phyloP scores from a whole-genome alignment of 129 eudicot species.

The Centella asiatica region DNA sequence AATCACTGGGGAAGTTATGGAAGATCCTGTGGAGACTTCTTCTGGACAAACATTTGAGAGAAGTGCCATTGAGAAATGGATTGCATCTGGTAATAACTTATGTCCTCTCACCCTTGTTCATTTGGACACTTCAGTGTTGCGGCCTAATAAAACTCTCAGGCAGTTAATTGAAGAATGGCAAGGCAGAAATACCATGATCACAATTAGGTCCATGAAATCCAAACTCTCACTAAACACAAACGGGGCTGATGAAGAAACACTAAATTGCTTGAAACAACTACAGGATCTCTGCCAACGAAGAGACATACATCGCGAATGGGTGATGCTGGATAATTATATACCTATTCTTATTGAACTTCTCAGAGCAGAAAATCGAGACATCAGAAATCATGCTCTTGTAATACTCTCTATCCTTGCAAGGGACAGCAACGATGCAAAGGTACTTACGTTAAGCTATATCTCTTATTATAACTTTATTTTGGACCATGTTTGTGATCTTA shows the following conservation, averaged over 20 bases:
- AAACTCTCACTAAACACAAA: constrained; percentile 33
- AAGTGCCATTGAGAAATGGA: constrained; percentile 62
- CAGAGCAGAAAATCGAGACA: constrained; percentile 38
- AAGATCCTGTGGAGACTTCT: constrained; percentile 63
- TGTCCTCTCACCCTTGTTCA: constrained; percentile 47
- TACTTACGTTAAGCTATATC: constrained; percentile 12
- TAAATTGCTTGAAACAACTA: constrained; percentile 33
- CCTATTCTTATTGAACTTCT: constrained; percentile 52
- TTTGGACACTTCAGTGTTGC: constrained; percentile 28
- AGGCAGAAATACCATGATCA: constrained; percentile 61
- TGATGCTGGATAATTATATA: constrained; percentile 52
- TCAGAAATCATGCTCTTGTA: constrained; percentile 40
- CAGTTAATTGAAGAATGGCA: constrained; percentile 75
- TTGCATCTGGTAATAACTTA: constrained; percentile 34
- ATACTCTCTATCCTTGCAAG: constrained; percentile 41
- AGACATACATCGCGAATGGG: constrained; percentile 57
- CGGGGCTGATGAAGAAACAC: constrained; percentile 39
- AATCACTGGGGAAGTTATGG: constrained; percentile 54
- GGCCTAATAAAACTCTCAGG: constrained; percentile 64
- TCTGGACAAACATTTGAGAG: constrained; percentile 71
- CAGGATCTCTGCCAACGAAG: constrained; percentile 48
- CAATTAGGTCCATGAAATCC: constrained; percentile 37
- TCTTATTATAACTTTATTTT: neutral
- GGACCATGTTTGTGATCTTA: neutral
- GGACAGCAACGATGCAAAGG: constrained; percentile 61